Conservation (phyloP, 441 rosid genomes). For the Rhodomyrtus psidioides region DNA sequence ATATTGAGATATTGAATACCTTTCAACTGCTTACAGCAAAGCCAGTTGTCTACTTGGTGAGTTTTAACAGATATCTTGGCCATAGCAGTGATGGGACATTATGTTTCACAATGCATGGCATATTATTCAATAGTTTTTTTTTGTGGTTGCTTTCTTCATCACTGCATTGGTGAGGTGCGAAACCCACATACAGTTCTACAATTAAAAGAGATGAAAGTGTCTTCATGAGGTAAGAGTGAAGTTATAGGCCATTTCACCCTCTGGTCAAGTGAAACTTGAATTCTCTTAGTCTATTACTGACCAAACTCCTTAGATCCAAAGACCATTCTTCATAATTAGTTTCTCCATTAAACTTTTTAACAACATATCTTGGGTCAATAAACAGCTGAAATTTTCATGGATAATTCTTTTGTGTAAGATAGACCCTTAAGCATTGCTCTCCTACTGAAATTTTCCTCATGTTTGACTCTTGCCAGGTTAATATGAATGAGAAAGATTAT, state of each 20-base stretch:
- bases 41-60: conserved; percentile 95
- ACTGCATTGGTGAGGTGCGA: neutral
- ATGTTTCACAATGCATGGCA: neutral
- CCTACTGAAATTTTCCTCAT: neutral
- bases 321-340: neutral
- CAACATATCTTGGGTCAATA: neutral
- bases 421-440: neutral
- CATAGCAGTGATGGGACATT: neutral
- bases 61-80: neutral
- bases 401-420: neutral
- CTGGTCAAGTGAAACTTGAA: neutral
- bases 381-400: neutral
- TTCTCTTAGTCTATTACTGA: neutral
- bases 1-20: conserved; percentile 84
- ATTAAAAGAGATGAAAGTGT: neutral
- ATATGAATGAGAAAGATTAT: conserved; percentile 94
- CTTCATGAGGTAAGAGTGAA: neutral
- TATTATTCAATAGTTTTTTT: neutral
- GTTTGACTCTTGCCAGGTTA: conserved; percentile 44
- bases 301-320: neutral
- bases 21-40: conserved; percentile 97
- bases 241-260: neutral
- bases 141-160: neutral
- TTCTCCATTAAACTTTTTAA: neutral
- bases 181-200: neutral